Evolutionary conservation across 257 asterid species (phyloP), one percentile per base, ranked within the genome.

Genomic region (Nicotiana otophora): DNA sequence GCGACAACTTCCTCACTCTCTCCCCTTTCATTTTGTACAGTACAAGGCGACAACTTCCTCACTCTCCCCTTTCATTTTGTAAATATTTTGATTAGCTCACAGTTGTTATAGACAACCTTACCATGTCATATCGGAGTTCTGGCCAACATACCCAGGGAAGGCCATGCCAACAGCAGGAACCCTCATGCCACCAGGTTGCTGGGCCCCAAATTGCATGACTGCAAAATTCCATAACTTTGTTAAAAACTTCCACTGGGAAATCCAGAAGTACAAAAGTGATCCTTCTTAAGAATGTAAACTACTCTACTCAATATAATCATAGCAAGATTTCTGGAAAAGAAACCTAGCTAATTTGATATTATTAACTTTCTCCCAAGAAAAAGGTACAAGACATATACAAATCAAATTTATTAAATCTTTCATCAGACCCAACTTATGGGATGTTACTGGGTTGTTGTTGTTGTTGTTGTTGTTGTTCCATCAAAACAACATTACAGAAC

Each of bases 91-190:
- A 58, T 61, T n/a, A 61, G 33, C 66, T 60, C 66, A 61, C 33
- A 61, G 26, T 53, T 76, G 31, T 34, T 31, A 54, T 30, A 46
- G 30, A 48, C 23, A 30, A 81, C 11, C 84, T 86, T 92, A 94
- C 99, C 99, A 96, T 42, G 99, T 94, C 99, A 96, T 96, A 85
- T 96, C 98, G 8, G 99, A 91, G 84, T 88, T 94, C 85, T 91
- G 92, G 81, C 82, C 96, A 83, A 96, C 97, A 85, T 94, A 94
- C 85, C 98, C 99, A 58, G 99, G 98, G 87, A 91, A 94, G 65
- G 98, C 99, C 99, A 96, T 94, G 87, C 98, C 99, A 84, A 96
- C 96, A 84, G 99, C 98, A 86, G 99, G 99, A 85, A 95, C 98
- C 82, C 99, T 97, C 17, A 94, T 88, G 62, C 99, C 98, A 33